These are phyloP conservation scores for Limnanthes douglasii DNA, from an alignment of 345 rosid genomes.

Conservation along the genomic window DNA sequence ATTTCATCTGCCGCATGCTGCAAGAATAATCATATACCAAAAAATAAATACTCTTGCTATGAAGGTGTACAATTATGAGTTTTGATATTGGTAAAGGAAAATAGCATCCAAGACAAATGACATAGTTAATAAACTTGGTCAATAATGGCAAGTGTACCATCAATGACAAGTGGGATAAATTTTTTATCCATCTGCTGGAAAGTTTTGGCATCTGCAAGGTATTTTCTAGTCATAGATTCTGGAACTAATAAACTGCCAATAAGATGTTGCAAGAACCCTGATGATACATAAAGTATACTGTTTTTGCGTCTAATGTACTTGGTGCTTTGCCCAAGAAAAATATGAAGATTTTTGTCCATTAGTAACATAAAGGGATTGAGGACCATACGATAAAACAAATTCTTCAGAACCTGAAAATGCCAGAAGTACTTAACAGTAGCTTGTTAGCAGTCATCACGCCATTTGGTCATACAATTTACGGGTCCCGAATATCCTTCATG, in stretches of 20 bases:
- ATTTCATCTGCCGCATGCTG: slow-evolving; percentile 99
- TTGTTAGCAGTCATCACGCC: slow-evolving; percentile 33
- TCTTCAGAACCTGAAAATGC: slow-evolving; percentile 3
- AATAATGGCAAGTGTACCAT: slow-evolving; percentile 63
- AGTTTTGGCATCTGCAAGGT: slow-evolving; percentile 59
- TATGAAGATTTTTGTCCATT: slow-evolving; percentile 4
- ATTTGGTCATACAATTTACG: slow-evolving; percentile 29
- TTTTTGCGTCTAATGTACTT: slow-evolving; percentile 15
- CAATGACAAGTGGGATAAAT: slow-evolving; percentile 79
- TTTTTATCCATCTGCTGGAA: slow-evolving; percentile 80
- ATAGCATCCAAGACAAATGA: slow-evolving; percentile 1
- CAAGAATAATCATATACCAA: background rate
- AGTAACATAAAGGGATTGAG: slow-evolving; percentile 2
- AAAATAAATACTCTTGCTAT: background rate
- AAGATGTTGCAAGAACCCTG: slow-evolving; percentile 43
- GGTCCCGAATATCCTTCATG: slow-evolving; percentile 18
- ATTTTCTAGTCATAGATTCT: slow-evolving; percentile 38
- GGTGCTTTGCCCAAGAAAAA: slow-evolving; percentile 21
- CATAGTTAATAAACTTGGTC: slow-evolving; percentile 56
- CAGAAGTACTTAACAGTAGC: slow-evolving; percentile 28
- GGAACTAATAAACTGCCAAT: slow-evolving; percentile 59
- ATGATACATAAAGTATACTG: slow-evolving; percentile 43
- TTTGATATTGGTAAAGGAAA: background rate
- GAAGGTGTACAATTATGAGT: too few relatives aligned
- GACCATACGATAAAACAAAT: slow-evolving; percentile 3